Percentiles rank a stretch among this genome's conserved stretches.
These are phyloP conservation scores for Hericium coralloides DNA, from an alignment of 768 basidiomycete species.

Conservation along the genomic window DNA sequence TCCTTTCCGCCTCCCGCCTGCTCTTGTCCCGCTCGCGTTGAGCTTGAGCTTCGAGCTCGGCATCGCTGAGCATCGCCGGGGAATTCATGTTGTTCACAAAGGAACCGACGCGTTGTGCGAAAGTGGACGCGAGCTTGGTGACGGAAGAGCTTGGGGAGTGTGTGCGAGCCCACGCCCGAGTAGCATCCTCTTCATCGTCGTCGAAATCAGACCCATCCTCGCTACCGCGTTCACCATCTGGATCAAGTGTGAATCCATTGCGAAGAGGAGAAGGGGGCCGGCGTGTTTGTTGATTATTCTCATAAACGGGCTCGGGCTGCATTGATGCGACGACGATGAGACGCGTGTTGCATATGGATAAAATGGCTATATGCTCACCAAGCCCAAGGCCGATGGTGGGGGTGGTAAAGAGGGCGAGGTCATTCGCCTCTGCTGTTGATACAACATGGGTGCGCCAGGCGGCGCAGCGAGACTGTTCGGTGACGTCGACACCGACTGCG, in stretches of 20 bases:
- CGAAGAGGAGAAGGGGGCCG: slow-evolving; percentile 69
- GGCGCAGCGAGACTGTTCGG: slow-evolving; percentile 21
- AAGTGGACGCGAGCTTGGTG: slow-evolving; percentile 61
- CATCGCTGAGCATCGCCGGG: slow-evolving; percentile 47
- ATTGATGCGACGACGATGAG: slow-evolving; percentile 3
- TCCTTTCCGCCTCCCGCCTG: slow-evolving; percentile 69
- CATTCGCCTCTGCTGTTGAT: slow-evolving; percentile 27
- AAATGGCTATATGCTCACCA: slow-evolving; percentile 22
- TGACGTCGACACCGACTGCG: slow-evolving; percentile 14
- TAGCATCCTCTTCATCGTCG: slow-evolving; percentile 33
- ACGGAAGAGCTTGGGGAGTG: slow-evolving; percentile 65
- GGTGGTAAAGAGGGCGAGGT: slow-evolving; percentile 29
- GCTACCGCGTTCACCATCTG: slow-evolving; percentile 31
- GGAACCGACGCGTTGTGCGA: slow-evolving; percentile 67
- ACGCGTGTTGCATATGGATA: slow-evolving; percentile 4
- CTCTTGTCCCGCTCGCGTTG: slow-evolving; percentile 68
- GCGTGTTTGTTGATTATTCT: slow-evolving; percentile 23
- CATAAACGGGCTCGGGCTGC: slow-evolving; percentile 38
- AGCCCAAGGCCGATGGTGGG: slow-evolving; percentile 26
- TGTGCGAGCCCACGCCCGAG: slow-evolving; percentile 33
- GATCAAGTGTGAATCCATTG: slow-evolving; percentile 49
- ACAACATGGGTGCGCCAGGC: slow-evolving; percentile 9
- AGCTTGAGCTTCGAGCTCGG: slow-evolving; percentile 76
- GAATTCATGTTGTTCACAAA: slow-evolving; percentile 47
- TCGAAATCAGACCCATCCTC: slow-evolving; percentile 39